These are phyloP conservation scores for Hypoxylon sp. DNA, from an alignment of 2,329 filamentous ascomycete species.

Conservation along the genomic window DNA sequence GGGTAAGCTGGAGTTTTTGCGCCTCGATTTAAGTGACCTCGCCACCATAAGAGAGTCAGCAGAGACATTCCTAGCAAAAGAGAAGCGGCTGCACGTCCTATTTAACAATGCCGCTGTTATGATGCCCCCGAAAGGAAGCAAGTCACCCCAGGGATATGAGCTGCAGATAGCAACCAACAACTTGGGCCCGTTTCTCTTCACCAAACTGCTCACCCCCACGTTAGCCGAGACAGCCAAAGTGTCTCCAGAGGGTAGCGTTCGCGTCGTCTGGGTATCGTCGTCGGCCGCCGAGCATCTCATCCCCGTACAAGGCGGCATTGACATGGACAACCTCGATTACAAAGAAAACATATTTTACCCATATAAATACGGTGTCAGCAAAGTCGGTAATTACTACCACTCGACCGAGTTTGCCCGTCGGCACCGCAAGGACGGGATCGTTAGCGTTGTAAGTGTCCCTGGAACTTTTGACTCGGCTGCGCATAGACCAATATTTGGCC, in stretches of 20 bases:
- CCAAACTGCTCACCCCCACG: slow-evolving; percentile 49
- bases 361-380: slow-evolving; percentile 51
- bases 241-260: slow-evolving; percentile 46
- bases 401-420: slow-evolving; percentile 50
- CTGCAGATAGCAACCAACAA: slow-evolving; percentile 53
- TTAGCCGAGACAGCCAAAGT: slow-evolving; percentile 47
- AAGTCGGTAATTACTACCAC: slow-evolving; percentile 52
- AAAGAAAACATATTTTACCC: slow-evolving; percentile 44
- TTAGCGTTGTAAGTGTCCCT: slow-evolving; percentile 48
- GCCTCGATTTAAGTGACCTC: slow-evolving; percentile 48
- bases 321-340: slow-evolving; percentile 53
- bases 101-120: slow-evolving; percentile 61
- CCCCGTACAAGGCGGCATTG: slow-evolving; percentile 47
- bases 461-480: slow-evolving; percentile 24
- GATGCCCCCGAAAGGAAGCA: slow-evolving; percentile 55
- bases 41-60: slow-evolving; percentile 42
- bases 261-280: slow-evolving; percentile 54
- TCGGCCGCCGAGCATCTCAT: slow-evolving; percentile 48
- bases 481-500: slow-evolving; percentile 18
- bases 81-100: slow-evolving; percentile 56
- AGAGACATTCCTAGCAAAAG: slow-evolving; percentile 46
- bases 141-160: slow-evolving; percentile 55
- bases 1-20: slow-evolving; percentile 45
- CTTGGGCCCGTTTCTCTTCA: slow-evolving; percentile 53
- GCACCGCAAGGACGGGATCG: slow-evolving; percentile 48